phyloP scores from a whole-genome alignment of 2,329 filamentous ascomycete genomes.

The Exophiala bonariae region DNA sequence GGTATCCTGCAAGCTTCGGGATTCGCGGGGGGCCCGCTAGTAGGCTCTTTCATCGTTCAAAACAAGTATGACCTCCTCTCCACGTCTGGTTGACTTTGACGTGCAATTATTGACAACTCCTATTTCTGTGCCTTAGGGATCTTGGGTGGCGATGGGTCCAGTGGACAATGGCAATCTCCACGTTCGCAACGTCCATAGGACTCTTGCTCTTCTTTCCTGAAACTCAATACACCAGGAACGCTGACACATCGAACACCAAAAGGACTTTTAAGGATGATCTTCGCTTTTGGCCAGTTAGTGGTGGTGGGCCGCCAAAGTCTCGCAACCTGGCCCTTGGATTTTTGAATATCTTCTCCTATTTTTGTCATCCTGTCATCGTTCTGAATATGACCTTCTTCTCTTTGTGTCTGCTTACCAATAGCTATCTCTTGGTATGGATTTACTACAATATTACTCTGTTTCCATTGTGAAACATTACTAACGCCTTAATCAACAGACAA shows the following conservation, averaged over 20 bases:
- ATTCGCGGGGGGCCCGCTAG: slow-evolving; percentile 12
- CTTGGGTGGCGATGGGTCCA: slow-evolving; percentile 18
- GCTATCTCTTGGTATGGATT: slow-evolving; percentile 14
- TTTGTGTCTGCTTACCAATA: slow-evolving; percentile 9
- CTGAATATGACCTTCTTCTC: slow-evolving; percentile 15
- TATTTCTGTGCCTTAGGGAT: not conserved
- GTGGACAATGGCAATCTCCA: slow-evolving; percentile 29
- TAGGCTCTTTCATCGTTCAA: slow-evolving; percentile 15
- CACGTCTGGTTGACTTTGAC: not conserved
- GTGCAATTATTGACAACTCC: too few species aligned
- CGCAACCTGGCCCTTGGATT: slow-evolving; percentile 7
- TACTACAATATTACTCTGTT: too few species aligned
- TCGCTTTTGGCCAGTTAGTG: slow-evolving; percentile 14
- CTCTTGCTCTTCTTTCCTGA: slow-evolving; percentile 20
- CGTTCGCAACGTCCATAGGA: slow-evolving; percentile 46
- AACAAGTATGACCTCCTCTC: slow-evolving; percentile 3
- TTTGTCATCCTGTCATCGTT: slow-evolving; percentile 14
- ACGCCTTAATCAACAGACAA: slow-evolving; percentile 2
- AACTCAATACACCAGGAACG: slow-evolving; percentile 10
- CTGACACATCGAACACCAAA: not conserved
- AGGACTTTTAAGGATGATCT: slow-evolving; percentile 12
- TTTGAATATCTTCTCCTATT: slow-evolving; percentile 13
- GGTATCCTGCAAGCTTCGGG: slow-evolving; percentile 15
- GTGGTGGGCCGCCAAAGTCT: slow-evolving; percentile 12
- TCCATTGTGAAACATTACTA: not conserved